Evolutionary conservation across 73 alveolate genomes (phyloP).

Genomic region (Uronychia binucleata): DNA sequence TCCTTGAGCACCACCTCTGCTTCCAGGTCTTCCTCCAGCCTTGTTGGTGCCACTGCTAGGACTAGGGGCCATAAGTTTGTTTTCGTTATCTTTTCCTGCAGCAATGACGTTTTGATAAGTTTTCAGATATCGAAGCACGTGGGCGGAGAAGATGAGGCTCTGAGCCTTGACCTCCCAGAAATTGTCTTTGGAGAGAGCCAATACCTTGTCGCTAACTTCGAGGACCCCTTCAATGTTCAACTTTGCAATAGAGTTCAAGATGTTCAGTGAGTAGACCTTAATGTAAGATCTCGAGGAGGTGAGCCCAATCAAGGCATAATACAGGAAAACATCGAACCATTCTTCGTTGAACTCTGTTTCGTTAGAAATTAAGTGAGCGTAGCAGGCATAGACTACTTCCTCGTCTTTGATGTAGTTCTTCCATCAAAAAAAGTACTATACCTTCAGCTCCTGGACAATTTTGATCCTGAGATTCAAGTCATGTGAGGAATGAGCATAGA

Average conservation of each 20-base stretch:
- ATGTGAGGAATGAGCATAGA: slow-evolving; percentile 55
- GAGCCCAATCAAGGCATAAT: slow-evolving; percentile 71
- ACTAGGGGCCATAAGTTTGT: neutral
- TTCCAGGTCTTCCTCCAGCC: slow-evolving; percentile 2
- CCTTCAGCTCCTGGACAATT: slow-evolving; percentile 55
- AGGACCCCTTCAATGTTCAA: slow-evolving; percentile 58
- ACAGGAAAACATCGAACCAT: slow-evolving; percentile 71
- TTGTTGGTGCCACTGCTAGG: neutral
- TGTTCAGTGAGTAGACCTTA: slow-evolving; percentile 56
- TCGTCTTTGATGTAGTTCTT: slow-evolving; percentile 52
- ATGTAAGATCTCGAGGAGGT: slow-evolving; percentile 37
- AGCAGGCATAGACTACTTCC: slow-evolving; percentile 59
- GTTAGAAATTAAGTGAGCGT: slow-evolving; percentile 47
- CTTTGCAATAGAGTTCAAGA: slow-evolving; percentile 54
- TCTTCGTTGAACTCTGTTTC: slow-evolving; percentile 70
- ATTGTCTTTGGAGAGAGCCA: slow-evolving; percentile 30
- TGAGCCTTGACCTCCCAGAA: slow-evolving; percentile 76
- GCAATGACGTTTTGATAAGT: neutral
- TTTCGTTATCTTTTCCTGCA: neutral
- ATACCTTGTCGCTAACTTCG: slow-evolving; percentile 56
- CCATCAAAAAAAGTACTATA: too few relatives aligned
- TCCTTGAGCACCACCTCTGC: slow-evolving; percentile 7
- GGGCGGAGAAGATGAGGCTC: slow-evolving; percentile 49
- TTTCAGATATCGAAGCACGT: slow-evolving; percentile 17
- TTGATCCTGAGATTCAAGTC: slow-evolving; percentile 57